A percentile compares a stretch with the other conserved stretches of the same genome.
phyloP scores from a whole-genome alignment of 1,284 basidiomycete species.

The Ustilago loliicola region DNA sequence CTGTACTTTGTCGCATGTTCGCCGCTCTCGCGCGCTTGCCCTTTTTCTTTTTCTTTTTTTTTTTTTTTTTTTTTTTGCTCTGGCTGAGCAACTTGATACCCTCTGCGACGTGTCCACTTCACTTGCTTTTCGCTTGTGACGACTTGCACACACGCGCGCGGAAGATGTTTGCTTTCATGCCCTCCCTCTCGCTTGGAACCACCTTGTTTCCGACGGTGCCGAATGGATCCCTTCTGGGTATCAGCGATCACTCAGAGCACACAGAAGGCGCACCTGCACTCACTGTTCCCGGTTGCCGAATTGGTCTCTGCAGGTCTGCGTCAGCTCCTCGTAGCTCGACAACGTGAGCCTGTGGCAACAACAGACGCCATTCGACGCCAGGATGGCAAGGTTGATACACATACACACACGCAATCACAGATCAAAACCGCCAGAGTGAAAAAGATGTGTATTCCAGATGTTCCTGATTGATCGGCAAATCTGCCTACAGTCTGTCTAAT shows the following conservation, averaged over 20 bases:
- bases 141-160: neutral
- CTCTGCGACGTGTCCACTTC: too few relatives aligned
- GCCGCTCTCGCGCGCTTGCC: too few relatives aligned
- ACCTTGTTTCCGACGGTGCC: slow-evolving; percentile 2
- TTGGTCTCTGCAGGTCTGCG: neutral
- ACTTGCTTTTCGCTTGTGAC: too few relatives aligned
- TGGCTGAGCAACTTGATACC: too few relatives aligned
- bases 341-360: neutral
- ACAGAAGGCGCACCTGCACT: neutral
- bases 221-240: neutral
- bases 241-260: neutral
- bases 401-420: neutral
- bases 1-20: too few relatives aligned
- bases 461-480: slow-evolving; percentile 9
- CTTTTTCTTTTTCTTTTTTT: too few relatives aligned
- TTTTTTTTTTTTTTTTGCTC: too few relatives aligned
- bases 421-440: neutral
- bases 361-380: too few relatives aligned
- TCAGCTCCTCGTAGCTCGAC: neutral
- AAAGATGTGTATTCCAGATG: neutral
- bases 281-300: neutral
- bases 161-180: neutral
- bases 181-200: neutral
- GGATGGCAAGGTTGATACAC: too few relatives aligned
- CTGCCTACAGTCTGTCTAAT: slow-evolving; percentile 11